phyloP scores from a whole-genome alignment of 2,329 filamentous ascomycete genomes.

The Cercospora beticola region DNA sequence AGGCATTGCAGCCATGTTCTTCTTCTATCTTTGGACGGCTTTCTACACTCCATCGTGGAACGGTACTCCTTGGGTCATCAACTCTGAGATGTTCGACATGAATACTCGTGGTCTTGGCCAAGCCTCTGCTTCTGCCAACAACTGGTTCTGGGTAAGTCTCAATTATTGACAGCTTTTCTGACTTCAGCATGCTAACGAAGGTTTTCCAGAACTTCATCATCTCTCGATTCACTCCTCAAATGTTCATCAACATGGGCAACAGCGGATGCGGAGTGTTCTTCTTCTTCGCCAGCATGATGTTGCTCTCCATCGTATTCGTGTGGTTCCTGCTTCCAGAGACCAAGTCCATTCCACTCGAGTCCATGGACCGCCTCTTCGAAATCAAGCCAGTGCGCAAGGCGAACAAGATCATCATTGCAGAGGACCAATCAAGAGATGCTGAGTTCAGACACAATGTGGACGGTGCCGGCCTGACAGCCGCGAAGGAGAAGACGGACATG shows the following conservation, averaged over 20 bases:
- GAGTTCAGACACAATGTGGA: conserved; percentile 46
- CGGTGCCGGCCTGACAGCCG: conserved; percentile 37
- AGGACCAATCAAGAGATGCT: conserved; percentile 41
- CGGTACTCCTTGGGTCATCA: conserved; percentile 69
- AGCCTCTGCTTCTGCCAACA: conserved; percentile 68
- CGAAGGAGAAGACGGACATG: conserved; percentile 40
- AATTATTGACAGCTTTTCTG: background rate
- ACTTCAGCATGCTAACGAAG: background rate
- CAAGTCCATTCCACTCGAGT: conserved; percentile 48
- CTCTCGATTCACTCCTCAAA: conserved; percentile 65
- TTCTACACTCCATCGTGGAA: conserved; percentile 59
- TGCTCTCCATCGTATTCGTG: conserved; percentile 47
- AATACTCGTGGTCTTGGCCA: conserved; percentile 69
- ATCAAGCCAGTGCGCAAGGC: conserved; percentile 45
- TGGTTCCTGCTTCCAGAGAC: conserved; percentile 47
- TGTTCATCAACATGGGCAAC: conserved; percentile 50
- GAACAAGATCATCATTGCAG: conserved; percentile 42
- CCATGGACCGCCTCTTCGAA: conserved; percentile 50
- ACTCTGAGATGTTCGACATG: conserved; percentile 71
- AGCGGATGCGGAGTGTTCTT: conserved; percentile 44
- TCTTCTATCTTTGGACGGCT: conserved; percentile 72
- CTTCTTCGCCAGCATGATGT: conserved; percentile 52
- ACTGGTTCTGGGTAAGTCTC: conserved; percentile 61
- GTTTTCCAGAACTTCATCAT: conserved; percentile 69
- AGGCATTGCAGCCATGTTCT: conserved; percentile 64